Evolutionary conservation across 148 eudicot genomes (phyloP).

Genomic region (Amaranthus cruentus): DNA sequence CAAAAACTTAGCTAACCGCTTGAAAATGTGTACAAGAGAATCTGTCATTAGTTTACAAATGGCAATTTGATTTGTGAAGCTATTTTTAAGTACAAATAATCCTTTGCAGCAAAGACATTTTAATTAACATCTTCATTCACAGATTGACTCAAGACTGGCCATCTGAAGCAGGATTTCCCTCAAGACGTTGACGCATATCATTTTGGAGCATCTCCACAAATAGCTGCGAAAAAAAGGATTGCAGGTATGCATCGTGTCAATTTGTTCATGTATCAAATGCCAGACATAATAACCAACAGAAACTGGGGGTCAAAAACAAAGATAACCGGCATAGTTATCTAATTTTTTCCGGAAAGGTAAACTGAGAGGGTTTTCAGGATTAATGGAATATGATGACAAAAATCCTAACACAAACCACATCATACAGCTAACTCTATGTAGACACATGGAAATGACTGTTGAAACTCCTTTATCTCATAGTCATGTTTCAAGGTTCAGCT

Average conservation of each 20-base stretch:
- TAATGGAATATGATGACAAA: neutral
- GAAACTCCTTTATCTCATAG: no score
- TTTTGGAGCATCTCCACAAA: conserved; percentile 22
- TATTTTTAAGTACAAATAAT: no score
- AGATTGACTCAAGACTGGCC: neutral
- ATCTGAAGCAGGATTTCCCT: conserved; percentile 14
- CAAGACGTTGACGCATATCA: conserved; percentile 22
- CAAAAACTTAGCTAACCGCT: no score
- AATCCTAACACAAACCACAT: neutral
- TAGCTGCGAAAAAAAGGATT: conserved; percentile 8
- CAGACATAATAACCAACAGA: neutral
- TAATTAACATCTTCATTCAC: neutral
- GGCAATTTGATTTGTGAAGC: neutral
- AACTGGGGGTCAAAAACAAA: neutral
- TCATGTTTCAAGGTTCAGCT: neutral
- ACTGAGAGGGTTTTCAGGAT: neutral
- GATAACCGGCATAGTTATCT: neutral
- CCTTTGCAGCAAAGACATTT: neutral
- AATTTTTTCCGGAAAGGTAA: neutral
- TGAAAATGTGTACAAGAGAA: no score
- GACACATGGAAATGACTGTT: no score
- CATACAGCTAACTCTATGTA: neutral
- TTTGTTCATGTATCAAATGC: neutral
- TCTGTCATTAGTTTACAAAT: neutral
- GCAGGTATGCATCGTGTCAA: neutral